A percentile compares a stretch with the other conserved stretches of the same genome.
These are phyloP conservation scores for Pleurostoma richardsiae DNA, from an alignment of 2,329 filamentous ascomycete genomes.

Conservation along the genomic window DNA sequence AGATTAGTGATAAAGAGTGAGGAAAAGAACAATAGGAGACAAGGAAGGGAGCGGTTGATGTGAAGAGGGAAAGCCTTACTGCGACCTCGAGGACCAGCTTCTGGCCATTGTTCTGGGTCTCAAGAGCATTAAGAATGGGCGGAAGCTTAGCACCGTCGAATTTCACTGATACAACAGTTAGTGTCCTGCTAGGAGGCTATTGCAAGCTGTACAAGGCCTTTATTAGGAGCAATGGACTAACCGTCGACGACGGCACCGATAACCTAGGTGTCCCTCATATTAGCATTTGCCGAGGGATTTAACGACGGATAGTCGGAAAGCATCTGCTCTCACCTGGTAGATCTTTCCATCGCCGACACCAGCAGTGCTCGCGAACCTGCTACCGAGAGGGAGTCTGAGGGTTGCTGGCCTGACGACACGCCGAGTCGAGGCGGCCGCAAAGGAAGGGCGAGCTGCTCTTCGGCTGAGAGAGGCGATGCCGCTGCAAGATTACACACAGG, in stretches of 20 bases:
- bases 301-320: constrained; percentile 8
- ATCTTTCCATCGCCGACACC: constrained; percentile 61
- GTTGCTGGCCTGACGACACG: constrained; percentile 52
- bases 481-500: constrained; percentile 37
- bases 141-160: constrained; percentile 93
- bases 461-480: constrained; percentile 58
- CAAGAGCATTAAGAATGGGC: constrained; percentile 94
- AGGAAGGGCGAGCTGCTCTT: constrained; percentile 57
- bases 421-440: constrained; percentile 51
- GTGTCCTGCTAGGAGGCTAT: constrained; percentile 7
- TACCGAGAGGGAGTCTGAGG: constrained; percentile 50
- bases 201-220: constrained; percentile 7
- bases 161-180: constrained; percentile 64
- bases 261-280: constrained; percentile 66
- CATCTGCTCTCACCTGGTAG: constrained; percentile 53
- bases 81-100: constrained; percentile 96
- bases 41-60: constrained; percentile 33
- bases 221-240: constrained; percentile 43
- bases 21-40: constrained; percentile 13
- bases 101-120: constrained; percentile 84
- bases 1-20: constrained; percentile 27
- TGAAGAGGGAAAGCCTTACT: constrained; percentile 45
- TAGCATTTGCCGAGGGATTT: constrained; percentile 16
- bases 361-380: constrained; percentile 54
- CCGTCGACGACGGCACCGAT: constrained; percentile 99